Percentiles rank a stretch among this genome's conserved stretches.
These are phyloP conservation scores for Sclerospora graminicola DNA, from an alignment of 352 stramenopile species.

Conservation along the genomic window DNA sequence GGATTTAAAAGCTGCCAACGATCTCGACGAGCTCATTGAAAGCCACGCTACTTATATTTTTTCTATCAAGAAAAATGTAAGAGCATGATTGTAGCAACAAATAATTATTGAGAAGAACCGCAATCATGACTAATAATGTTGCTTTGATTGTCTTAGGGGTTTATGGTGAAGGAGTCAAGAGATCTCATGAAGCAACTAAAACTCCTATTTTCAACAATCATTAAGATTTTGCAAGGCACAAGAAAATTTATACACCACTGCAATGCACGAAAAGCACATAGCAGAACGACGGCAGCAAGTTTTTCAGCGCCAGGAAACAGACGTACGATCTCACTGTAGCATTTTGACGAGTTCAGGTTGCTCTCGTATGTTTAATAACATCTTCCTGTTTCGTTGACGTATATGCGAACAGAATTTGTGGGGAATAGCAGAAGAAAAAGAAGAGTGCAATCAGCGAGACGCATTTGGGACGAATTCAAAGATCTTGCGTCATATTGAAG, in stretches of 20 bases:
- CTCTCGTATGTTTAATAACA: not conserved
- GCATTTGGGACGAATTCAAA: constrained; percentile 37
- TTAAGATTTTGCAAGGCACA: constrained; percentile 78
- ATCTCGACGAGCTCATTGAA: constrained; percentile 93
- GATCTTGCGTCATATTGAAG: constrained; percentile 48
- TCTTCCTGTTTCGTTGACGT: not conserved
- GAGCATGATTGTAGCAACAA: not conserved
- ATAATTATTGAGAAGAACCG: not conserved
- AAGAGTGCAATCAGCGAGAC: constrained; percentile 34
- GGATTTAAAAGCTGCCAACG: constrained; percentile 82
- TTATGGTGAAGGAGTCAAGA: constrained; percentile 71
- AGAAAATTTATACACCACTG: constrained; percentile 71
- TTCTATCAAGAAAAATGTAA: constrained; percentile 82
- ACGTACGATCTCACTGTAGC: constrained; percentile 15
- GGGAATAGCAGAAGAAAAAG: constrained; percentile 41
- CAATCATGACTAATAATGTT: not conserved
- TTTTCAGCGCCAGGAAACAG: constrained; percentile 36
- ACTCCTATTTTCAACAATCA: constrained; percentile 71
- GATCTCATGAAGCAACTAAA: constrained; percentile 71
- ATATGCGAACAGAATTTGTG: constrained; percentile 40
- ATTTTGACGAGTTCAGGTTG: no score
- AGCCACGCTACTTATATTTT: constrained; percentile 93
- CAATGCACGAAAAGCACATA: constrained; percentile 60
- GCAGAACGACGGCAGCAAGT: constrained; percentile 37
- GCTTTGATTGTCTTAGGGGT: constrained; percentile 30